These are phyloP conservation scores for Theileria orientalis DNA, from an alignment of 169 alveolate species.

Conservation along the genomic window DNA sequence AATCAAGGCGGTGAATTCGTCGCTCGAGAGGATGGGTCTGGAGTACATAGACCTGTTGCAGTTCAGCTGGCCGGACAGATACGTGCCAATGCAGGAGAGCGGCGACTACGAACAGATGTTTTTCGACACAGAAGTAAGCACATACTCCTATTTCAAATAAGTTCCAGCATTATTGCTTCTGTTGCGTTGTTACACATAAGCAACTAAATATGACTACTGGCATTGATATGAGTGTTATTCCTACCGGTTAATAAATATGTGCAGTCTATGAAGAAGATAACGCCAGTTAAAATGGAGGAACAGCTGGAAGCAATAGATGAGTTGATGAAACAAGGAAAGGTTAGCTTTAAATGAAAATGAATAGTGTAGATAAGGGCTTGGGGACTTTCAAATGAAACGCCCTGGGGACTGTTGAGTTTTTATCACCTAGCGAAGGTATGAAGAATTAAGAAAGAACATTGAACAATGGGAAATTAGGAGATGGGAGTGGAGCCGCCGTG, in stretches of 20 bases:
- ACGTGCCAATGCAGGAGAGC: slow-evolving; percentile 74
- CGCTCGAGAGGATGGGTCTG: slow-evolving; percentile 69
- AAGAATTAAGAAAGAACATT: background rate
- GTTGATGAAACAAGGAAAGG: slow-evolving; percentile 75
- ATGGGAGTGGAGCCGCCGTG: slow-evolving; percentile 73
- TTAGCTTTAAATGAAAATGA: background rate
- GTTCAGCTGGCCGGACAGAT: slow-evolving; percentile 85
- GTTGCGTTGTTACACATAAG: no score
- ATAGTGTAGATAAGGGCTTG: slow-evolving; percentile 73
- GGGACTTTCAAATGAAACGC: slow-evolving; percentile 85
- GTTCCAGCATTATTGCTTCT: no score
- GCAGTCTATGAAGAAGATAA: background rate
- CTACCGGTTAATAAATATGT: background rate
- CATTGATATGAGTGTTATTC: background rate
- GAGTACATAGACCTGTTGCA: slow-evolving; percentile 81
- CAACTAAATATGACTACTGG: no score
- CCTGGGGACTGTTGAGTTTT: slow-evolving; percentile 76
- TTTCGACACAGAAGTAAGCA: slow-evolving; percentile 62
- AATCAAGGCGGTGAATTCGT: slow-evolving; percentile 69
- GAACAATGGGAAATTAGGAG: no score
- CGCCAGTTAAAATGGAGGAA: slow-evolving; percentile 70
- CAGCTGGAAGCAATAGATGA: slow-evolving; percentile 75
- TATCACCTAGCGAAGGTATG: slow-evolving; percentile 61
- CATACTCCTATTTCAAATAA: slow-evolving; percentile 8
- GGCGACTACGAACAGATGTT: slow-evolving; percentile 76